phyloP scores from a whole-genome alignment of 345 rosid species.

The Pistacia atlantica region DNA sequence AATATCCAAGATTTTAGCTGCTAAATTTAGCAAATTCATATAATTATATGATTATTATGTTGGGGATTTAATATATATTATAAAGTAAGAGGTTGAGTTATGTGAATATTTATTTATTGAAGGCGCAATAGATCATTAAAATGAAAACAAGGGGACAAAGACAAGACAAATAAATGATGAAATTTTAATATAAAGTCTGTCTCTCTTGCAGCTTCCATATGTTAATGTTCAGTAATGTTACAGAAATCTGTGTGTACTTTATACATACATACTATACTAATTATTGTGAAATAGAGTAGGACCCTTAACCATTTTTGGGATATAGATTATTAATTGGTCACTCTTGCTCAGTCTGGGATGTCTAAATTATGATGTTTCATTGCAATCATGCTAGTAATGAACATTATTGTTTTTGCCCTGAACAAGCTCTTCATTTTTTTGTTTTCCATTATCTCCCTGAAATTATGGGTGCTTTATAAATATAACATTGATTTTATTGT shows the following conservation, averaged over 20 bases:
- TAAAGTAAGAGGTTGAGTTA: neutral
- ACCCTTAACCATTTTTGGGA: neutral
- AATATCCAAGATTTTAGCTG: no score
- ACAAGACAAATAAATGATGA: slow-evolving; percentile 27
- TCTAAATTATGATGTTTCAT: slow-evolving; percentile 13
- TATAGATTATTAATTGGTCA: neutral
- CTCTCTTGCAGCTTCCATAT: slow-evolving; percentile 24
- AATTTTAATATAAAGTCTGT: slow-evolving; percentile 23
- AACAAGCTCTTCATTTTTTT: neutral
- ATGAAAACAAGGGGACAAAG: slow-evolving; percentile 23
- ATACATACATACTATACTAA: neutral
- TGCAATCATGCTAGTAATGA: slow-evolving; percentile 19
- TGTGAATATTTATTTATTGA: slow-evolving; percentile 2
- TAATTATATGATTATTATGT: no score
- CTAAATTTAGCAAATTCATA: no score
- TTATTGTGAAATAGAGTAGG: neutral
- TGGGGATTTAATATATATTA: no score
- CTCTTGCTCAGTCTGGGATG: neutral
- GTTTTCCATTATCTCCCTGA: neutral
- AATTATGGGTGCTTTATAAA: slow-evolving; percentile 8
- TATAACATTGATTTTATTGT: neutral
- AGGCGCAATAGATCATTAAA: slow-evolving; percentile 9
- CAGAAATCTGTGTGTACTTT: neutral
- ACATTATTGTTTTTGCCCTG: neutral
- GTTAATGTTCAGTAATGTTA: slow-evolving; percentile 17